These are phyloP conservation scores for Domatiomyces globalis DNA, from an alignment of 2,329 filamentous ascomycete genomes.

Conservation along the genomic window DNA sequence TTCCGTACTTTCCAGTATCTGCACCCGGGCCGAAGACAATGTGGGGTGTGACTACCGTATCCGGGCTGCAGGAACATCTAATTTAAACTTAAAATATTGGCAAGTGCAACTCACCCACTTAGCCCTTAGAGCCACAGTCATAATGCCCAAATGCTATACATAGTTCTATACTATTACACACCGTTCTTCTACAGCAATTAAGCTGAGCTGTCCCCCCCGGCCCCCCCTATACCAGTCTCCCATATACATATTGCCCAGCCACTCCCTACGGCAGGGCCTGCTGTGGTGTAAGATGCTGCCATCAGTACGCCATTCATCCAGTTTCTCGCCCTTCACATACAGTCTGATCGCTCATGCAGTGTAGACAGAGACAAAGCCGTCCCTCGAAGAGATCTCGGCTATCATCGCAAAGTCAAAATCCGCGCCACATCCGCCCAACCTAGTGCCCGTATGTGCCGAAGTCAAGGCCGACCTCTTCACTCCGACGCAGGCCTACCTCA, in stretches of 20 bases:
- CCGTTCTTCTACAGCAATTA: not conserved
- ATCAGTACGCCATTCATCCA: not conserved
- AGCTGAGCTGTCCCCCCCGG: not conserved
- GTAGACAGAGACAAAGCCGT: slow-evolving; percentile 42
- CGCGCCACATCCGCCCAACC: slow-evolving; percentile 51
- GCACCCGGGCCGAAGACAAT: not conserved
- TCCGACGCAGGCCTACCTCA: slow-evolving; percentile 87
- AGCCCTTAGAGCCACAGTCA: not conserved
- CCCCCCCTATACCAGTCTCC: not conserved
- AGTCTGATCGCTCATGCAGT: slow-evolving; percentile 3
- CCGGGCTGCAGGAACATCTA: not conserved
- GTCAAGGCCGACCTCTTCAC: slow-evolving; percentile 88
- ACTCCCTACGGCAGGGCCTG: not conserved
- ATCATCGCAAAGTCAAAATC: slow-evolving; percentile 39
- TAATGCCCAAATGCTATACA: not conserved
- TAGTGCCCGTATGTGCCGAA: slow-evolving; percentile 69
- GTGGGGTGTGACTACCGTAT: not conserved
- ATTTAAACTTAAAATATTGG: not conserved
- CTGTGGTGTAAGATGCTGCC: not conserved
- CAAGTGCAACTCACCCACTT: not conserved
- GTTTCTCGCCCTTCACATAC: not conserved
- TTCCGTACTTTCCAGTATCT: not conserved
- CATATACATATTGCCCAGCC: not conserved
- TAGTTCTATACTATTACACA: not conserved
- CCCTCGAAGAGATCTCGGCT: slow-evolving; percentile 45